Base-by-base conservation (phyloP, 2,329 filamentous ascomycete genomes). In the Fusarium pseudocircinatum region DNA sequence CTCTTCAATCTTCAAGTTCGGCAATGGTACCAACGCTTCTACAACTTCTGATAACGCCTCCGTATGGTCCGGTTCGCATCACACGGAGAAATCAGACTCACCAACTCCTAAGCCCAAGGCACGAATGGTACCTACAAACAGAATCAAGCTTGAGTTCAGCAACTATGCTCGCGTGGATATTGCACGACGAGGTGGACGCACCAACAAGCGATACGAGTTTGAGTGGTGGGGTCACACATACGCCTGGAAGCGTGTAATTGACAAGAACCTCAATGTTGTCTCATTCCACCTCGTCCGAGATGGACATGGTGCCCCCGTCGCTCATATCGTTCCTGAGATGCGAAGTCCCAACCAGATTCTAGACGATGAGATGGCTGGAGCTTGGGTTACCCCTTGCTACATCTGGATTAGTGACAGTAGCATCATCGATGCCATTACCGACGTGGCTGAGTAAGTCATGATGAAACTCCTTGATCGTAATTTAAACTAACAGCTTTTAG, bases 121-220 rank as follows among this genome's bases (percentile, higher is more conserved):
- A 44, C 77, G 77, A 46, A 78, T 82, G 60, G 78, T 86, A 49
- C 89, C 93, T 24, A 93, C 92, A 65, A 94, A 97, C 81, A 92
- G 89, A 40, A 93, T 96, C 81, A 94, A 95, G 83, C 88, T 99
- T 39, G 96, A 98, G 81, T 99, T 98, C 81, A 97, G 94, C 74
- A 99, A 98, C 84, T 99, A 99, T 81, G 96, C 96, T 5, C 94
- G 96, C 77, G 91, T 98, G 44, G 93, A 97, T 73, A 84, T 99
- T 57, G 91, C 89, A 75, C 90, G 94, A 57, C 91, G 90, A 75
- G 85, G 87, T 49, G 87, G 87, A 60, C 91, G 90, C 74, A 85
- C 87, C 42, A 87, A 87, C 71, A 96, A 95, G 83, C 89, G 90
- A 70, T 98, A 98, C 81, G 93, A 95, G 62, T 98, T 97, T 78